phyloP scores from a whole-genome alignment of 2,329 filamentous ascomycete species.

The Triangularia setosa region DNA sequence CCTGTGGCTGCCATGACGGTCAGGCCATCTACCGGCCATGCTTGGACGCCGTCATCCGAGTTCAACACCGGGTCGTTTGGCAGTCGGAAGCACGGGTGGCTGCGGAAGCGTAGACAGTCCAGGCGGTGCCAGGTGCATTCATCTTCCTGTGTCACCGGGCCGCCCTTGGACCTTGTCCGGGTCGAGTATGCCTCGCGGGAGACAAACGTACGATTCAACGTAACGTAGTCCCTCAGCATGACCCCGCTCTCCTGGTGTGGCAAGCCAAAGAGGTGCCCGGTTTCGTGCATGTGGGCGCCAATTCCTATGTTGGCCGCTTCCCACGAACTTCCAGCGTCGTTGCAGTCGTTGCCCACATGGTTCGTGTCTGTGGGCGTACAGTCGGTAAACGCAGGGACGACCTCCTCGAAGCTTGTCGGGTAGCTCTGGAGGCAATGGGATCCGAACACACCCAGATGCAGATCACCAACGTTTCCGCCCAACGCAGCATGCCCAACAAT shows the following conservation, averaged over 20 bases:
- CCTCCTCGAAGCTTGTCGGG: constrained; percentile 82
- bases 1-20: constrained; percentile 76
- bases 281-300: constrained; percentile 87
- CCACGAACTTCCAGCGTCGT: constrained; percentile 87
- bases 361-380: constrained; percentile 83
- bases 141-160: constrained; percentile 68
- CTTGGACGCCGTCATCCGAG: constrained; percentile 74
- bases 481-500: constrained; percentile 80
- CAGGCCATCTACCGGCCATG: constrained; percentile 78
- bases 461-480: constrained; percentile 67
- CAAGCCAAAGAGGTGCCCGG: constrained; percentile 84
- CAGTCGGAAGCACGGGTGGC: constrained; percentile 83
- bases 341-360: constrained; percentile 78
- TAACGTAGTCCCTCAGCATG: constrained; percentile 86
- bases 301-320: constrained; percentile 94
- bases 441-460: constrained; percentile 85
- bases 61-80: constrained; percentile 66
- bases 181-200: constrained; percentile 81
- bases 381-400: constrained; percentile 83
- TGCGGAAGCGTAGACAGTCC: constrained; percentile 82
- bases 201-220: constrained; percentile 77
- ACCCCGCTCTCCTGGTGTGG: constrained; percentile 87
- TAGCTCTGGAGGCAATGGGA: constrained; percentile 92
- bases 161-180: constrained; percentile 77
- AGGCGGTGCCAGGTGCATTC: constrained; percentile 91